Percentiles rank a stretch among this genome's conserved stretches.
phyloP scores from a whole-genome alignment of 1,139 yeast species.

The Suhomyces maxii region DNA sequence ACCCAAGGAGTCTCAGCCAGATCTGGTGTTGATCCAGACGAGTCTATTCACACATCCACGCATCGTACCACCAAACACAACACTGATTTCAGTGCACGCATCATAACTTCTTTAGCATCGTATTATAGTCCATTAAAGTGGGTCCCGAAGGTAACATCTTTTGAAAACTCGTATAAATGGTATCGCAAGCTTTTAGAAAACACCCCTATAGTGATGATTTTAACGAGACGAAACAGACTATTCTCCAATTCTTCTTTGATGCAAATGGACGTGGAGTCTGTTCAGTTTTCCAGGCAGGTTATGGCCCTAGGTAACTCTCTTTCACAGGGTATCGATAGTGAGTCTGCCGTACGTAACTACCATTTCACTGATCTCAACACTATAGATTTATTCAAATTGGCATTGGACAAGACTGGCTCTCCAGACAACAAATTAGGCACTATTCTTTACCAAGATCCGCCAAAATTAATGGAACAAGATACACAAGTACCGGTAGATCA shows the following conservation, averaged over 20 bases:
- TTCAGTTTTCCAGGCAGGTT: conserved; percentile 8
- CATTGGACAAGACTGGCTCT: conserved; percentile 17
- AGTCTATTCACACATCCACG: conserved; percentile 15
- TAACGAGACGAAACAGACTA: conserved; percentile 30
- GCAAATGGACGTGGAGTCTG: conserved; percentile 15
- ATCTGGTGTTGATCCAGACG: neutral
- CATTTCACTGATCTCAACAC: conserved; percentile 31
- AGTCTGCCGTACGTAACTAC: conserved; percentile 22
- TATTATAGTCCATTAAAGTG: conserved; percentile 20
- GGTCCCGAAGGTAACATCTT: conserved; percentile 15
- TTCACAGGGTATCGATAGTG: neutral
- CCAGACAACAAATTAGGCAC: neutral
- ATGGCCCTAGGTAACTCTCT: conserved; percentile 13
- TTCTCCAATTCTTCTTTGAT: conserved; percentile 29
- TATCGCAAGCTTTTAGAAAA: conserved; percentile 24
- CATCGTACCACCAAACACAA: conserved; percentile 17
- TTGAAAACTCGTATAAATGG: conserved; percentile 29
- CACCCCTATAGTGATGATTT: conserved; percentile 37
- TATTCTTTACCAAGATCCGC: neutral
- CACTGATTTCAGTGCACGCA: conserved; percentile 24
- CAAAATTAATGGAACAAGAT: neutral
- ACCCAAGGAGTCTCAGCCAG: neutral
- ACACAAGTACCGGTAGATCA: neutral
- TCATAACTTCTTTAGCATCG: conserved; percentile 24
- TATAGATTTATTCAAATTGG: conserved; percentile 32